Evolutionary conservation across 352 stramenopile genomes (phyloP).

Genomic region (Pythium myriotylum): DNA sequence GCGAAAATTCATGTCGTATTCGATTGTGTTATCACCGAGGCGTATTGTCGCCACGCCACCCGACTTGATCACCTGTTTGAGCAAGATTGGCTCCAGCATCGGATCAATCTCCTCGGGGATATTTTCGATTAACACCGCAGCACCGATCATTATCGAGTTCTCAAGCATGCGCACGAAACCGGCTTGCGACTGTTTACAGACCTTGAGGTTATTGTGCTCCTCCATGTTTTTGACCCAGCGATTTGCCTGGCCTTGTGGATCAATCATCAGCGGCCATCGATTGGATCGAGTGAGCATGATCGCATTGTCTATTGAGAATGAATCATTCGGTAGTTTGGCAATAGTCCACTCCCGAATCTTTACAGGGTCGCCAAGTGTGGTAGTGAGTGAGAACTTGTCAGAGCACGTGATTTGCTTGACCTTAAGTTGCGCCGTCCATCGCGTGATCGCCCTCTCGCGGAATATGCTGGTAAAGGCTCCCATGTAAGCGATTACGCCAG

Average conservation of each 20-base stretch:
- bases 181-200: slow-evolving; percentile 92
- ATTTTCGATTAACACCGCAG: slow-evolving; percentile 93
- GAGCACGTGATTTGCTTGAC: slow-evolving; percentile 83
- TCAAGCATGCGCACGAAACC: slow-evolving; percentile 95
- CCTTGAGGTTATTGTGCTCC: slow-evolving; percentile 87
- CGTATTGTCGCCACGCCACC: slow-evolving; percentile 91
- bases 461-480: slow-evolving; percentile 93
- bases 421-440: slow-evolving; percentile 77
- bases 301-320: slow-evolving; percentile 95
- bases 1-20: slow-evolving; percentile 93
- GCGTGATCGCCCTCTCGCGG: slow-evolving; percentile 83
- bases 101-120: slow-evolving; percentile 93
- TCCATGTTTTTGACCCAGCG: slow-evolving; percentile 96
- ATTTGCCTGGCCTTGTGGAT: slow-evolving; percentile 95
- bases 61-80: slow-evolving; percentile 92
- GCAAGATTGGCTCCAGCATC: slow-evolving; percentile 92
- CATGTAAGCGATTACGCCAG: slow-evolving; percentile 94
- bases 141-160: slow-evolving; percentile 94
- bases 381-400: slow-evolving; percentile 75
- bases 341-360: slow-evolving; percentile 95
- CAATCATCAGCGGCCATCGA: slow-evolving; percentile 97
- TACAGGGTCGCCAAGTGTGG: slow-evolving; percentile 91
- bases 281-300: slow-evolving; percentile 93
- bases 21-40: slow-evolving; percentile 93
- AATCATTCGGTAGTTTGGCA: slow-evolving; percentile 94